Base-by-base conservation (phyloP, 2,329 filamentous ascomycete genomes). In the Trichoderma lentiforme region DNA sequence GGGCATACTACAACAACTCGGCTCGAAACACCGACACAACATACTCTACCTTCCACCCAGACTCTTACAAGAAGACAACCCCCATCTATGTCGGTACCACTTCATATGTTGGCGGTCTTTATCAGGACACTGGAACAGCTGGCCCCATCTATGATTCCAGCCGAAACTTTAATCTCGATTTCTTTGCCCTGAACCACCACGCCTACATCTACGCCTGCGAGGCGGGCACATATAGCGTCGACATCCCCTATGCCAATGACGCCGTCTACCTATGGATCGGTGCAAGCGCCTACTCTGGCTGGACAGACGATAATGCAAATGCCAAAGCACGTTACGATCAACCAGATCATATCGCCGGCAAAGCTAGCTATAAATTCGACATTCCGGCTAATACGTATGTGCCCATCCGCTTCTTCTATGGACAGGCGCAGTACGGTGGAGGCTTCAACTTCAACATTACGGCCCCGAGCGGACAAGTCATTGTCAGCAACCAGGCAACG, bases 181-280 rank as follows among this genome's bases (percentile, higher is more conserved):
- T 73, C 74, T 77, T 77, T 66, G 74, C 68, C 18, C 73, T 77
- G 12, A 77, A 76, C 73, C 76, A 77, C n/a, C 76, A 73, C 73
- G 76, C 74, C 30, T 77, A 77, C 71, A 70, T 77, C 7, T 77
- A 76, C 70, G 76, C 76, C 14, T 77, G 74, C 67, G 75, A 77
- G 72, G 56, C 18, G 3, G 76, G 76, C 32, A 68, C 62, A 9
- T 77, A 74, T 71, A 75, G 74, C 68, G 73, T 77, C 70, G 73
- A 73, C 68, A 70, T 77, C 34, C 68, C 73, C 7, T 72, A 58
- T 30, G 73, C 75, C 11, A 74, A 77, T 72, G 72, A 73, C 43
- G 70, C 34, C 6, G 72, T 73, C 4, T 73, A 72, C 28, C 36
- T 73, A 57, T 72, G 76, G 76, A 71, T 73, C 43, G 76, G 76